These are phyloP conservation scores for Lipomyces starkeyi DNA, from an alignment of 805 yeast genomes.

Conservation along the genomic window DNA sequence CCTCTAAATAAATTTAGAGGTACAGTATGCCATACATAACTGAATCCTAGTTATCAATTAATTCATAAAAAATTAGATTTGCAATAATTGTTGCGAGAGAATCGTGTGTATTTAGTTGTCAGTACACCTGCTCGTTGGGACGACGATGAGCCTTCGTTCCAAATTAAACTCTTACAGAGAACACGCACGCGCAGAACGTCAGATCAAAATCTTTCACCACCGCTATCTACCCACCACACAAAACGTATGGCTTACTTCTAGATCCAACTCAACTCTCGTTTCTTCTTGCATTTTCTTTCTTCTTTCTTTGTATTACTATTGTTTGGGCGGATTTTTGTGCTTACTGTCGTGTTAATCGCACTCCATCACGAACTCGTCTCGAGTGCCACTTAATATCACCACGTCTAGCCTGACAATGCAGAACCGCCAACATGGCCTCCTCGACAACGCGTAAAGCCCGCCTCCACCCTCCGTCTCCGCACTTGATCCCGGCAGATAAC, in stretches of 20 bases:
- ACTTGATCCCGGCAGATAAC: slow-evolving; percentile 8
- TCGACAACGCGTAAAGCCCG: slow-evolving; percentile 2
- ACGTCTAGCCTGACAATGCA: background rate
- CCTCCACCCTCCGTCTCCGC: slow-evolving; percentile 5
- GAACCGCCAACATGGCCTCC: slow-evolving; percentile 1
- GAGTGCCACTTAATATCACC: background rate
- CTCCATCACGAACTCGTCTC: background rate
- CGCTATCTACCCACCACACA: background rate
- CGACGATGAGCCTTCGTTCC: background rate
- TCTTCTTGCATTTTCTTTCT: background rate
- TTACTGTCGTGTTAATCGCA: background rate
- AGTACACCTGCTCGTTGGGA: no score
- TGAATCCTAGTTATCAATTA: background rate
- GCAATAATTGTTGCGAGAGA: background rate
- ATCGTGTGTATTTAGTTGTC: no score
- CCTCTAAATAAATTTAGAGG: no score
- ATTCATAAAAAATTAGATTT: background rate
- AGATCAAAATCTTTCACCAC: background rate
- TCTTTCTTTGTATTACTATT: background rate
- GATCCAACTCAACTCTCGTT: background rate
- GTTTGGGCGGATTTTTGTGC: slow-evolving; percentile 2
- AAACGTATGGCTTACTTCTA: background rate
- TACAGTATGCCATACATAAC: no score
- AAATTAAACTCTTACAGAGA: background rate
- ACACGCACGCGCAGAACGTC: background rate